phyloP scores from a whole-genome alignment of 139 green algal genomes.

The Closterium sp. region DNA sequence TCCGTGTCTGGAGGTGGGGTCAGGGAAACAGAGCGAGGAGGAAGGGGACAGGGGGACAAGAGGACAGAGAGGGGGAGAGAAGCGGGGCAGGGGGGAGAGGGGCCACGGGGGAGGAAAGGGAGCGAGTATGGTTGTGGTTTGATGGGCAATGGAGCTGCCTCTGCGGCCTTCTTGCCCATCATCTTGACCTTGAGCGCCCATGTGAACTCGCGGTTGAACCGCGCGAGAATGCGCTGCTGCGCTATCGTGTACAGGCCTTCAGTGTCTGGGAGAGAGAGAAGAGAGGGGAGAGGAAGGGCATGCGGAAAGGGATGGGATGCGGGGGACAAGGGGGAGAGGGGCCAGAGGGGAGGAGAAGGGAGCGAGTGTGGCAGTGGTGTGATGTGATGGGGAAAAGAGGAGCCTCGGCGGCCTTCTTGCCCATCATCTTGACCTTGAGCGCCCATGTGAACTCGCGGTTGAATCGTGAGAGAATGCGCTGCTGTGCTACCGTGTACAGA shows the following conservation, averaged over 20 bases:
- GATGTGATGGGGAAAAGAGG: not conserved
- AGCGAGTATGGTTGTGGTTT: not conserved
- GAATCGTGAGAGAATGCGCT: conserved; percentile 61
- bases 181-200: conserved; percentile 78
- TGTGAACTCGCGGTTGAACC: conserved; percentile 71
- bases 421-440: conserved; percentile 78
- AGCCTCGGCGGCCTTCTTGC: conserved; percentile 70
- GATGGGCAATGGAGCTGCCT: conserved; percentile 39
- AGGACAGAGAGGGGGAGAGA: not conserved
- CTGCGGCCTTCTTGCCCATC: conserved; percentile 76
- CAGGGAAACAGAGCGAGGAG: not conserved
- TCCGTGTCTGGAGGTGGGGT: conserved; percentile 75
- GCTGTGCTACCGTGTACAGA: conserved; percentile 74
- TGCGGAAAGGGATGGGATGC: too few species aligned
- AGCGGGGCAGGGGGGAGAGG: too few species aligned
- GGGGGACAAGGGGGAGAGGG: too few species aligned
- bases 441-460: conserved; percentile 78
- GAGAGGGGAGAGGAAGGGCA: too few species aligned
- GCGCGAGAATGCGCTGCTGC: not conserved
- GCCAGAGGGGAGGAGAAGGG: not conserved
- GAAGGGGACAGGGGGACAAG: not conserved
- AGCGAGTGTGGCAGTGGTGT: not conserved
- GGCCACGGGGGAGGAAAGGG: not conserved
- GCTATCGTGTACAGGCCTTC: too few species aligned
- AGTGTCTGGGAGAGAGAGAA: too few species aligned